Evolutionary conservation across 2,329 filamentous ascomycete genomes (phyloP).

Genomic region (Amylocarpus encephaloides): DNA sequence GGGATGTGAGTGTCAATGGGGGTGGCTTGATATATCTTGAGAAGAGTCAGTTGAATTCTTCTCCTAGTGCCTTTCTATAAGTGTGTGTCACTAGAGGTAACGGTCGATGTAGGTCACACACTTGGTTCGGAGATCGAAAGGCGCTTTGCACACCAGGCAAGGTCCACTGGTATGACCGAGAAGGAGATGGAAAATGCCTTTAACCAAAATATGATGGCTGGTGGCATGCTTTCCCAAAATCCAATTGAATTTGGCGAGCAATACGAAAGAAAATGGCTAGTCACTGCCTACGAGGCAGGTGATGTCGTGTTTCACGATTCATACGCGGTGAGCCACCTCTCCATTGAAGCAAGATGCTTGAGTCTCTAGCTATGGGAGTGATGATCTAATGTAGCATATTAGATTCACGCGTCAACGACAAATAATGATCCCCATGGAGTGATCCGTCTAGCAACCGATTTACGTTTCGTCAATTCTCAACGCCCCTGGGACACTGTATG

Average conservation of each 20-base stretch:
- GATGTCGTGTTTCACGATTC: constrained; percentile 40
- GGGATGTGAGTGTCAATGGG: constrained; percentile 45
- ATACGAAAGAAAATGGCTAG: constrained; percentile 28
- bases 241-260: constrained; percentile 32
- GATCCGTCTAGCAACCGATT: constrained; percentile 37
- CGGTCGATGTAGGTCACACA: constrained; percentile 46
- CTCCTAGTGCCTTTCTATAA: too few species aligned
- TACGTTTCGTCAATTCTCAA: constrained; percentile 34
- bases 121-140: constrained; percentile 34
- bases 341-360: too few species aligned
- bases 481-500: constrained; percentile 3
- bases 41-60: constrained; percentile 29
- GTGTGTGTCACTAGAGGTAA: constrained; percentile 35
- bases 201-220: constrained; percentile 54
- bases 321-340: constrained; percentile 20
- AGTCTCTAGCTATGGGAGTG: too few species aligned
- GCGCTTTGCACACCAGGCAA: constrained; percentile 37
- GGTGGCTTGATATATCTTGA: constrained; percentile 56
- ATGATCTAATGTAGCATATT: too few species aligned
- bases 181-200: constrained; percentile 33
- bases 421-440: constrained; percentile 19
- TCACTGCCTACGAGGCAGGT: constrained; percentile 34
- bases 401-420: constrained; percentile 24
- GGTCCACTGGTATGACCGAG: too few species aligned
- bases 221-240: constrained; percentile 45